Conservation (phyloP, 768 basidiomycete species). For the Dendrothele bispora region DNA sequence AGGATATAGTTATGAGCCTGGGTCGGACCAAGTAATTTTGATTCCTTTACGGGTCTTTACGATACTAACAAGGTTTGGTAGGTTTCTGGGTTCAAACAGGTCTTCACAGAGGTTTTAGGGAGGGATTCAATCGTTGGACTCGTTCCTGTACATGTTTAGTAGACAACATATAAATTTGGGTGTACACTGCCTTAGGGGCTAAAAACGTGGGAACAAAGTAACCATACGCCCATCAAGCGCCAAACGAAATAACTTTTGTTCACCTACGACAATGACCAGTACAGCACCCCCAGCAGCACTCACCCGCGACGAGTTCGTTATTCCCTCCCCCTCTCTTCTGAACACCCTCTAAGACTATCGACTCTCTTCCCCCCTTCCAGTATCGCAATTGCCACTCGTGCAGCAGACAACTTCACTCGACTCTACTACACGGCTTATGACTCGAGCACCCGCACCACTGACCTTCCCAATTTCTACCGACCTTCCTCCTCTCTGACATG, state of each 20-base stretch:
- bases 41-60: too few species aligned
- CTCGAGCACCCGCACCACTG: conserved; percentile 70
- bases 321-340: conserved; percentile 11
- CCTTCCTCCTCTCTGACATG: conserved; percentile 74
- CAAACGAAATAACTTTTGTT: not conserved
- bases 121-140: too few species aligned
- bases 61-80: too few species aligned
- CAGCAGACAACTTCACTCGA: conserved; percentile 80
- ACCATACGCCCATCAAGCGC: conserved; percentile 1
- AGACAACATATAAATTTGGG: too few species aligned
- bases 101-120: too few species aligned
- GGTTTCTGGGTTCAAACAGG: too few species aligned
- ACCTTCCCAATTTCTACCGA: conserved; percentile 82
- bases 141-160: too few species aligned
- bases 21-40: too few species aligned
- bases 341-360: conserved; percentile 22
- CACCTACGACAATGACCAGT: conserved; percentile 19
- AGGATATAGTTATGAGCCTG: conserved; percentile 55
- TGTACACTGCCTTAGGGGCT: too few species aligned
- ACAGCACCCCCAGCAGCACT: conserved; percentile 31
- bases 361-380: conserved; percentile 38
- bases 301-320: conserved; percentile 58
- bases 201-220: too few species aligned
- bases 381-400: conserved; percentile 82
- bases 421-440: conserved; percentile 85